These are phyloP conservation scores for Alternaria conjuncta DNA, from an alignment of 2,329 filamentous ascomycete genomes.

Conservation along the genomic window DNA sequence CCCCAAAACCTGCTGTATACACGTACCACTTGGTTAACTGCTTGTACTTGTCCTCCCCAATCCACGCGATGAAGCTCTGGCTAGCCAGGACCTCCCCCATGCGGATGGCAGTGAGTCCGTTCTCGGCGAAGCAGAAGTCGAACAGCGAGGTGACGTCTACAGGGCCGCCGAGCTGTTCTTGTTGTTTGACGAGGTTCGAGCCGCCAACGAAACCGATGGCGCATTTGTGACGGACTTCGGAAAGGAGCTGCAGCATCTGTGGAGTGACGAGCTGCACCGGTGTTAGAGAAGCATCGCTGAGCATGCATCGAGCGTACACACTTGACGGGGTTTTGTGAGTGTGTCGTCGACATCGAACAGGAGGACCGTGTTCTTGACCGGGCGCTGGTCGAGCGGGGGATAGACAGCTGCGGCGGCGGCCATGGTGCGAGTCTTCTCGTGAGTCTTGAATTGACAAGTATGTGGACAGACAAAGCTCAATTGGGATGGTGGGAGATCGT, in stretches of 20 bases:
- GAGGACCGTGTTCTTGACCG: conserved; percentile 88
- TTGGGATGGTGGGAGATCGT: not conserved
- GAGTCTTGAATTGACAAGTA: not conserved
- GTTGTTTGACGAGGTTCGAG: conserved; percentile 90
- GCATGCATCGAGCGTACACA: conserved; percentile 45
- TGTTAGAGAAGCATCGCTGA: conserved; percentile 16
- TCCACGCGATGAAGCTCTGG: conserved; percentile 88
- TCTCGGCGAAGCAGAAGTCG: conserved; percentile 98
- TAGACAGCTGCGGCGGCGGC: conserved; percentile 57
- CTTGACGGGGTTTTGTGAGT: conserved; percentile 79
- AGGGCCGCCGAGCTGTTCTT: conserved; percentile 83
- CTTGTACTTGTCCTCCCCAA: conserved; percentile 88
- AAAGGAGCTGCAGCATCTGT: conserved; percentile 83
- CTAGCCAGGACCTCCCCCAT: conserved; percentile 76
- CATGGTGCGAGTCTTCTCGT: conserved; percentile 33
- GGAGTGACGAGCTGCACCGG: conserved; percentile 67
- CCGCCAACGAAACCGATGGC: conserved; percentile 93
- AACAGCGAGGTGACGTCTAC: conserved; percentile 81
- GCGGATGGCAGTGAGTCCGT: conserved; percentile 90
- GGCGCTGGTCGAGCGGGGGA: conserved; percentile 81
- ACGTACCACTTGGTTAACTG: conserved; percentile 68
- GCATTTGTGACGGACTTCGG: conserved; percentile 81
- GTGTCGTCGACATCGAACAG: conserved; percentile 98
- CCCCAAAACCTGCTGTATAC: not conserved
- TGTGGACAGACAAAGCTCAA: not conserved